A percentile compares a stretch with the other conserved stretches of the same genome.
Evolutionary conservation across 2,329 filamentous ascomycete genomes (phyloP).

Genomic region (Eutypa lata): DNA sequence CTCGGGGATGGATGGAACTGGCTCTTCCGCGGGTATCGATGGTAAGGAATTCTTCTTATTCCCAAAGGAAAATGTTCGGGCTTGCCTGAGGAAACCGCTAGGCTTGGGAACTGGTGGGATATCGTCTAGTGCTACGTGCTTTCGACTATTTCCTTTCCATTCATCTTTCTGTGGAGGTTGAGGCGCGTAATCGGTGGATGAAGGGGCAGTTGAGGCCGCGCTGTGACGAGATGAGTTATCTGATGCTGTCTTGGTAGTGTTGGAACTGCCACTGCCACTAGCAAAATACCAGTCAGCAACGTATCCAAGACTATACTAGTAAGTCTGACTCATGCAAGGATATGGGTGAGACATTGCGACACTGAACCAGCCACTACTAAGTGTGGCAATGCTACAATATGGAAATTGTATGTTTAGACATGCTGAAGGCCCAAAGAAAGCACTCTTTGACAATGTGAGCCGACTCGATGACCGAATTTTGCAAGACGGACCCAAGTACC

Average conservation of each 20-base stretch:
- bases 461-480: neutral
- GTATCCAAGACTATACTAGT: slow-evolving; percentile 32
- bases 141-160: slow-evolving; percentile 36
- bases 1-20: slow-evolving; percentile 36
- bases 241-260: slow-evolving; percentile 58
- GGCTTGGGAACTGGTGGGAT: slow-evolving; percentile 44
- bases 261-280: slow-evolving; percentile 59
- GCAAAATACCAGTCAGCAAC: slow-evolving; percentile 25
- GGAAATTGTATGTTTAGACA: neutral
- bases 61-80: slow-evolving; percentile 60
- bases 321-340: slow-evolving; percentile 18
- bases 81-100: slow-evolving; percentile 52
- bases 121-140: slow-evolving; percentile 31
- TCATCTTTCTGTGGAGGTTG: slow-evolving; percentile 32
- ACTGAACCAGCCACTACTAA: neutral
- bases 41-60: slow-evolving; percentile 44
- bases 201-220: slow-evolving; percentile 59
- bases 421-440: too few relatives aligned
- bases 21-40: slow-evolving; percentile 33
- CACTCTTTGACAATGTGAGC: neutral
- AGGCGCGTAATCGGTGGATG: slow-evolving; percentile 46
- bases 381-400: slow-evolving; percentile 6
- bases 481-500: neutral
- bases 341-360: slow-evolving; percentile 17
- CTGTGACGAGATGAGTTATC: slow-evolving; percentile 62